Evolutionary conservation across 441 rosid species (phyloP).

Genomic region (Mallotus japonicus): DNA sequence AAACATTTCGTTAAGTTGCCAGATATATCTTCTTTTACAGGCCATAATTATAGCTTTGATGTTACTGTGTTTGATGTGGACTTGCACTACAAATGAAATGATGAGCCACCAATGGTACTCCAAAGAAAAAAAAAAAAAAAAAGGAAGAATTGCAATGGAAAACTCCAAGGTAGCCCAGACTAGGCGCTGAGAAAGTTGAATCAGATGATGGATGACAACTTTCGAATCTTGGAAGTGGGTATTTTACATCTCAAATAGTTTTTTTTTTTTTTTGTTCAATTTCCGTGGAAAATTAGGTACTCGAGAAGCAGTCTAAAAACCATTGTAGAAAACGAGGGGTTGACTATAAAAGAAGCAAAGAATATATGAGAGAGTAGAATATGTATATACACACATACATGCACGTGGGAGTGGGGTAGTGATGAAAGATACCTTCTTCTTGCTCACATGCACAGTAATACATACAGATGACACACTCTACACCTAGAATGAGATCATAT

Average conservation of each 20-base stretch:
- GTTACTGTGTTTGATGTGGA: neutral
- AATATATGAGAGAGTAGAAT: neutral
- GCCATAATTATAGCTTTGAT: neutral
- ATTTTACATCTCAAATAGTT: too few relatives aligned
- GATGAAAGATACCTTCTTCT: neutral
- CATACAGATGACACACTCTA: neutral
- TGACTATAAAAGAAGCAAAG: neutral
- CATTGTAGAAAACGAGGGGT: conserved; percentile 12
- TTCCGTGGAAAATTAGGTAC: neutral
- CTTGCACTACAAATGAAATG: conserved; percentile 10
- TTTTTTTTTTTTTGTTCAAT: neutral
- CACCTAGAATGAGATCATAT: conserved; percentile 20
- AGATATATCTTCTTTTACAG: neutral
- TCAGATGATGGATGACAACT: conserved; percentile 17
- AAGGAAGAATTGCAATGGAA: neutral
- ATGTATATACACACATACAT: neutral
- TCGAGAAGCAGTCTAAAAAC: conserved; percentile 7
- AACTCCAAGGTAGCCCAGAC: neutral
- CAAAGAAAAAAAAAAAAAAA: neutral
- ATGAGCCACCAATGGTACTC: conserved; percentile 16
- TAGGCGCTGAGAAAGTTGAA: neutral
- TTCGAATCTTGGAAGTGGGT: neutral
- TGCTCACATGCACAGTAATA: neutral
- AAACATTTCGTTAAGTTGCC: too few relatives aligned
- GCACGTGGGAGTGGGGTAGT: conserved; percentile 23